Percentiles rank a stretch among this genome's conserved stretches.
phyloP scores from a whole-genome alignment of 805 yeast genomes.

The Kuraishia molischiana region DNA sequence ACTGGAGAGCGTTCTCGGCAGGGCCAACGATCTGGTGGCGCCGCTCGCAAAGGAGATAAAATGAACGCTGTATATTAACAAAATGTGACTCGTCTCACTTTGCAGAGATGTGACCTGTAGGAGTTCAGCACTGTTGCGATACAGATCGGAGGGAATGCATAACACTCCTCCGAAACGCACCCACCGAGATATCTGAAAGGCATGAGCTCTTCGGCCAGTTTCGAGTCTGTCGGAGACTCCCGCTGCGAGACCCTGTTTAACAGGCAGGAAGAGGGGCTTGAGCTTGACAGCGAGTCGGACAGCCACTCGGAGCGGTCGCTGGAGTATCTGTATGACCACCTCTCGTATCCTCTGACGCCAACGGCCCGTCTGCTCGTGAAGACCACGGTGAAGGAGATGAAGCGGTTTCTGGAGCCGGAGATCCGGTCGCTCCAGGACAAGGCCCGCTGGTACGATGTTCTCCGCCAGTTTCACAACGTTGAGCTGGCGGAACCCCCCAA shows the following conservation, averaged over 20 bases:
- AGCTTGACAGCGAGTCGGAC: background rate
- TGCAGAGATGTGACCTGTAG: no score
- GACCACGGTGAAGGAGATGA: conserved; percentile 5
- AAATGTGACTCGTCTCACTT: no score
- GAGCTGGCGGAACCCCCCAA: no score
- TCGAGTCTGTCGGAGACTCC: no score
- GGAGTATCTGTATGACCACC: conserved; percentile 6
- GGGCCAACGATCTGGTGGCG: conserved; percentile 76
- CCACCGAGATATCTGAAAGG: no score
- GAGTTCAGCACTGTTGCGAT: no score
- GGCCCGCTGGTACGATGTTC: conserved; percentile 1
- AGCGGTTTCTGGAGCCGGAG: conserved; percentile 1
- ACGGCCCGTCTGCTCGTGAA: conserved; percentile 6
- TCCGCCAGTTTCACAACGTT: no score
- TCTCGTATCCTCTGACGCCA: conserved; percentile 3
- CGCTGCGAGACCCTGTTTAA: background rate
- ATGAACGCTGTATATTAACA: no score
- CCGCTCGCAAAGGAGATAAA: conserved; percentile 43
- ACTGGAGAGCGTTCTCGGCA: conserved; percentile 66
- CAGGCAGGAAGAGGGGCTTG: background rate
- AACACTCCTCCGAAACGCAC: no score
- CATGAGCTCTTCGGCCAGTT: no score
- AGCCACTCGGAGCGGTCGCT: background rate
- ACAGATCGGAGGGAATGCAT: no score
- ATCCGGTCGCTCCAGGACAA: background rate